Evolutionary conservation across 768 basidiomycete species (phyloP).

Genomic region (Psilocybe tampanensis): DNA sequence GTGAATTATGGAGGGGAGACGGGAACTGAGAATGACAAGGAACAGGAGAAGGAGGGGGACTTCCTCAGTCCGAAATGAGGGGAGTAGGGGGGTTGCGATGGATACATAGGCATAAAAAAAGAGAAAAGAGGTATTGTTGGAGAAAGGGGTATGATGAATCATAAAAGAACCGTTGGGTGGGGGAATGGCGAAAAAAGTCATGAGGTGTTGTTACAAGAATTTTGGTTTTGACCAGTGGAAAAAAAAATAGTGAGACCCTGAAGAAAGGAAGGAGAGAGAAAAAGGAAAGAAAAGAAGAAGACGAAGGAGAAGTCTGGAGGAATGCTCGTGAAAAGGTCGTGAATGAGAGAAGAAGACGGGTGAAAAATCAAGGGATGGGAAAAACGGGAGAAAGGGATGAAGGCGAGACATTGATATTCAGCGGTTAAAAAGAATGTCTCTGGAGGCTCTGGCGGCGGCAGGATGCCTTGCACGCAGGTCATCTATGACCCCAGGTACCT

Average conservation of each 20-base stretch:
- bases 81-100: not conserved
- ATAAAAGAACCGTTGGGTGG: too few species aligned
- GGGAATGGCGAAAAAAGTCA: not conserved
- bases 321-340: slow-evolving; percentile 10
- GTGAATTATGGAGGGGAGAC: not conserved
- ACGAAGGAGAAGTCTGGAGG: too few species aligned
- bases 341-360: not conserved
- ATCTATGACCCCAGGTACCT: slow-evolving; percentile 69
- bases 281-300: not conserved
- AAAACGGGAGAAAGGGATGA: not conserved
- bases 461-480: slow-evolving; percentile 55
- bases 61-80: not conserved
- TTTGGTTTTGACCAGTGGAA: not conserved
- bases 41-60: not conserved
- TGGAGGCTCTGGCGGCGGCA: slow-evolving; percentile 15
- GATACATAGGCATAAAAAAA: slow-evolving; percentile 15
- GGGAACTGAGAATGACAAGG: not conserved
- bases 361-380: not conserved
- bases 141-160: slow-evolving; percentile 7
- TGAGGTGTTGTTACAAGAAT: not conserved
- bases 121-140: slow-evolving; percentile 10
- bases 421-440: slow-evolving; percentile 34
- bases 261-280: not conserved
- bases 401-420: slow-evolving; percentile 24
- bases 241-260: too few species aligned